Conservation (phyloP, 2,329 filamentous ascomycete species). For the Talaromyces amestolkiae region DNA sequence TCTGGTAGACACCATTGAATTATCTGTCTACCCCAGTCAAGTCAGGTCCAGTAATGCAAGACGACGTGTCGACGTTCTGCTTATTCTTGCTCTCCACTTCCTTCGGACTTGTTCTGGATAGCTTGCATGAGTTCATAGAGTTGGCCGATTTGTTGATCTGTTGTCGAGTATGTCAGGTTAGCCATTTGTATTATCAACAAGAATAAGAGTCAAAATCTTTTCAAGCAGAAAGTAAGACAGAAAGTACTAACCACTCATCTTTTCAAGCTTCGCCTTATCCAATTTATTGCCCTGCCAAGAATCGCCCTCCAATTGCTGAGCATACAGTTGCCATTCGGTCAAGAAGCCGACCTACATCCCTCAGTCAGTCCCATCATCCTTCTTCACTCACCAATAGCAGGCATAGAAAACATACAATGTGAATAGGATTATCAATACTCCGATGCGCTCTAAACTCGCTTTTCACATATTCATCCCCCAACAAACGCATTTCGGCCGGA, state of each 20-base stretch:
- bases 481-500: constrained; percentile 67
- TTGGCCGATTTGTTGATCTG: constrained; percentile 90
- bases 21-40: background rate
- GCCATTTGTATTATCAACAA: background rate
- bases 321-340: constrained; percentile 94
- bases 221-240: background rate
- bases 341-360: constrained; percentile 78
- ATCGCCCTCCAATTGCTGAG: constrained; percentile 86
- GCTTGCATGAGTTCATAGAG: constrained; percentile 91
- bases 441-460: constrained; percentile 84
- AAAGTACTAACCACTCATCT: constrained; percentile 77
- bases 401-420: constrained; percentile 65
- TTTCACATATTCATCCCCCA: constrained; percentile 93
- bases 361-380: background rate
- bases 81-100: constrained; percentile 16
- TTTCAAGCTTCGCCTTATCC: constrained; percentile 78
- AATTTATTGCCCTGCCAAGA: constrained; percentile 80
- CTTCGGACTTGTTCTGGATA: constrained; percentile 36
- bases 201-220: constrained; percentile 11
- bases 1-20: background rate
- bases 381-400: background rate
- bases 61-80: too few species aligned
- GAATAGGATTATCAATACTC: constrained; percentile 82
- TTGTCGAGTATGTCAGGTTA: background rate
- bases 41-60: background rate